Base-by-base conservation (phyloP, 352 stramenopile species). In the Phytophthora colocasiae region DNA sequence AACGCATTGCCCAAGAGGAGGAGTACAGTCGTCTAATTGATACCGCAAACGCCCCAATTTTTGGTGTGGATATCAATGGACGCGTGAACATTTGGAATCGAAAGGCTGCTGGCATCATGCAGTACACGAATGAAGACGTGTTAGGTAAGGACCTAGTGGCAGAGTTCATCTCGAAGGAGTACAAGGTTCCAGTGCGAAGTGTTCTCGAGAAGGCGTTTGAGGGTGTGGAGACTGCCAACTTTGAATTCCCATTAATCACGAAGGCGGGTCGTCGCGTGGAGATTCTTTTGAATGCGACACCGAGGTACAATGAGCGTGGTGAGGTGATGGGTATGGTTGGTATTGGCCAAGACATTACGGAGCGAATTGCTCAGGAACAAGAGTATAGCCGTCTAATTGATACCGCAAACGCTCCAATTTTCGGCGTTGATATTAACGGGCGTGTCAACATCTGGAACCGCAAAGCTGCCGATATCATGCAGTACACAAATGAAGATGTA, bases 301-400 rank as follows among this genome's bases (percentile, higher is more conserved):
- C 47, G 0, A 27, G 47, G 0, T 54, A 54, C 47, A 54, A 54
- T 54, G 47, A 54, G 15, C 47, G 19, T 3, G 47, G 47, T 48
- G 71, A 17, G 63, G 78, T 19, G 67, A 80, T 29, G 24, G 45
- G 45, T 7, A 51, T 51, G 45, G 75, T 87, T 9, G 80, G 80
- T 17, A 89, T 89, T 41, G 80, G 80, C 1, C 80, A 89, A 48
- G 80, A 89, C 39, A 87, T 85, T 46, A 85, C 79, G 9, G 78
- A 87, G 3, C 66, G 77, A 4, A 73, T 72, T 29, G 76, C 76
- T 9, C 83, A 91, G 36, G 83, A 91, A 26, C 80, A 90, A 46
- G 83, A 92, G 56, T 90, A 92, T 34, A 87, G 75, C n/a, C 71
- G 82, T n/a, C 47, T 93, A 22, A 93, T 93, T 41, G 84, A 93